Percentiles rank a stretch among this genome's conserved stretches.
phyloP scores from a whole-genome alignment of 805 yeast genomes.

The Teunomyces atbi region DNA sequence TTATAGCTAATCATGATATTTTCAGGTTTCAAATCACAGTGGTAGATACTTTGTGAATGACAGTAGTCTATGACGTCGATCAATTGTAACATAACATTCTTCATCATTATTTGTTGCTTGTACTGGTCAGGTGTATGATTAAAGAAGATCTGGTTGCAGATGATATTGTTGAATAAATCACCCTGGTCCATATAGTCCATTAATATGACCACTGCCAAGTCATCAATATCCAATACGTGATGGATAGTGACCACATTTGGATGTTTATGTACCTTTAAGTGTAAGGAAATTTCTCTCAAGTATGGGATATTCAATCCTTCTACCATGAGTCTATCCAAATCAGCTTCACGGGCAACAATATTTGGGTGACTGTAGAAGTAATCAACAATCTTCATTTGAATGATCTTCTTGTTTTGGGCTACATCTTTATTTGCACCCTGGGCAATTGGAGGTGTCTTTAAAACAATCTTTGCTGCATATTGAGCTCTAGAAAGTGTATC shows the following conservation, averaged over 20 bases:
- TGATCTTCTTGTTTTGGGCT: slow-evolving; percentile 26
- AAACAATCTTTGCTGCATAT: slow-evolving; percentile 71
- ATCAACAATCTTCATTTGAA: slow-evolving; percentile 24
- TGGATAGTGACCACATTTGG: slow-evolving; percentile 76
- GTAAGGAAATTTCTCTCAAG: slow-evolving; percentile 69
- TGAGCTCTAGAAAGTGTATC: slow-evolving; percentile 49
- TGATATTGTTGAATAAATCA: slow-evolving; percentile 83
- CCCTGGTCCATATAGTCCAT: slow-evolving; percentile 88
- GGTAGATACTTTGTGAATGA: slow-evolving; percentile 30
- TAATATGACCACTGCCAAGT: slow-evolving; percentile 59
- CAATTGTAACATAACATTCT: slow-evolving; percentile 41
- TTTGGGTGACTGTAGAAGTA: slow-evolving; percentile 18
- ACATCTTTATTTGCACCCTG: slow-evolving; percentile 29
- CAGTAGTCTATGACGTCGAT: slow-evolving; percentile 37
- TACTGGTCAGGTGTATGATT: slow-evolving; percentile 48
- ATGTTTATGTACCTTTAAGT: slow-evolving; percentile 71
- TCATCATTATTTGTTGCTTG: slow-evolving; percentile 44
- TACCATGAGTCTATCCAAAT: slow-evolving; percentile 22
- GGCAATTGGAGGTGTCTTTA: slow-evolving; percentile 42
- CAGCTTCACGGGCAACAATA: slow-evolving; percentile 16
- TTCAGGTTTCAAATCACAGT: slow-evolving; percentile 45
- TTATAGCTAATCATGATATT: slow-evolving; percentile 39
- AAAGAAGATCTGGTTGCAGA: slow-evolving; percentile 64
- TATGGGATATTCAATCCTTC: slow-evolving; percentile 31
- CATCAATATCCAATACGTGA: slow-evolving; percentile 62